Base-by-base conservation (phyloP, 306 rosid species). In the Dalbergia oliveri region DNA sequence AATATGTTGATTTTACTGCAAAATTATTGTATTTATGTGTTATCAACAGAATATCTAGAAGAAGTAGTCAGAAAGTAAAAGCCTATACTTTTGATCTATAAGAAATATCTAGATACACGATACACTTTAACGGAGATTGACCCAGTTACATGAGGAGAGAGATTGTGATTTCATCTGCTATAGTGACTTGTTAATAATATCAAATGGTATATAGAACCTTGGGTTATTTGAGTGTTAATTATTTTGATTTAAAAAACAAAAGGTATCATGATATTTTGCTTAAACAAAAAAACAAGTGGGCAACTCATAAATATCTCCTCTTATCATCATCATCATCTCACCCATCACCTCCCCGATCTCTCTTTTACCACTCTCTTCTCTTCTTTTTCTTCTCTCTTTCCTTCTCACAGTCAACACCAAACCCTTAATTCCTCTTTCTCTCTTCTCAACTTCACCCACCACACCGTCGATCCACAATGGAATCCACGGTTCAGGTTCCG, bases 191-290 rank as follows among this genome's bases (percentile, higher is more conserved):
- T 37, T 37, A 37, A 4, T 37, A 37, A 4, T 37, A 37, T 12
- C n/a, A 11, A 11, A 49, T 49, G 54, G n/a, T 49, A 12, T 49
- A 4, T 49, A 49, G 13, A 14, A 11, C n/a, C 16, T 13, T 50
- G 13, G 57, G 16, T 50, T 15, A 50, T 12, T 50, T 13, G 57
- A 50, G 57, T 12, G 16, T 5, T n/a, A 54, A 54, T 54, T 15
- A 54, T 54, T 15, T 54, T 5, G 21, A n/a, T 54, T 54, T 2
- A 54, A 54, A 16, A 58, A 50, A 8, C 14, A 19, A 4, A 58
- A 75, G 61, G 59, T 43, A 59, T 59, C 44, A 43, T 5, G 79
- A 74, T 74, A 74, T 74, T 74, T 74, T 74, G 59, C 14, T 14
- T 8, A n/a, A n/a, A 69, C 31, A 3, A 3, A 71, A 71, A n/a